phyloP scores from a whole-genome alignment of 148 eudicot species.

The Rhododendron vialii region DNA sequence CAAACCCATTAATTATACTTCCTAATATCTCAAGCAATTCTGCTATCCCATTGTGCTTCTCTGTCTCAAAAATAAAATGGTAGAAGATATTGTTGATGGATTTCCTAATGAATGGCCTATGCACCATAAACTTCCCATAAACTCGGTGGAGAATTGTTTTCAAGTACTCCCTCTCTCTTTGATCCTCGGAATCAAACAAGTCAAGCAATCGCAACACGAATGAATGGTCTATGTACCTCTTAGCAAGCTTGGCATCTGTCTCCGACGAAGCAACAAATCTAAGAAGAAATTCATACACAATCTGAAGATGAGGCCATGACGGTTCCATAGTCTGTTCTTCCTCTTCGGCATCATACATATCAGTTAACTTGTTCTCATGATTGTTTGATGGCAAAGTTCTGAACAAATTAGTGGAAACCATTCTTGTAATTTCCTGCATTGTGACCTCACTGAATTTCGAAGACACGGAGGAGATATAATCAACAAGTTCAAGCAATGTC shows the following conservation, averaged over 20 bases:
- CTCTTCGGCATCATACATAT: conserved; percentile 43
- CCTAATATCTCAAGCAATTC: conserved; percentile 56
- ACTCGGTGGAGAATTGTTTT: conserved; percentile 53
- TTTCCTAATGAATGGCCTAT: conserved; percentile 50
- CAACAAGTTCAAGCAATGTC: conserved; percentile 52
- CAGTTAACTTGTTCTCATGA: conserved; percentile 32
- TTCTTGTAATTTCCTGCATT: conserved; percentile 45
- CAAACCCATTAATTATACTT: conserved; percentile 57
- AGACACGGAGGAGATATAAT: conserved; percentile 33
- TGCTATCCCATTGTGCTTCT: conserved; percentile 52
- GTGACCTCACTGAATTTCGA: conserved; percentile 37
- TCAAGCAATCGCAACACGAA: conserved; percentile 46
- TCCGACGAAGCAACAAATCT: conserved; percentile 44
- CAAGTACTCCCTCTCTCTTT: conserved; percentile 54
- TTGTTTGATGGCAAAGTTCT: conserved; percentile 35
- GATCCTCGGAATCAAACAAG: conserved; percentile 54
- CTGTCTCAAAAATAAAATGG: conserved; percentile 47
- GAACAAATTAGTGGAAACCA: conserved; percentile 46
- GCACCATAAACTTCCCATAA: conserved; percentile 60
- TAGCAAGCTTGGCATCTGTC: conserved; percentile 46
- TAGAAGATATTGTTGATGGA: conserved; percentile 48
- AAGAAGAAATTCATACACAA: conserved; percentile 49
- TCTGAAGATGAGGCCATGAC: conserved; percentile 51
- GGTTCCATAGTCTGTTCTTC: conserved; percentile 51
- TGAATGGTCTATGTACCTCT: conserved; percentile 42